These are phyloP conservation scores for Dactylellina drechsleri DNA, from an alignment of 2,329 filamentous ascomycete genomes.

Conservation along the genomic window DNA sequence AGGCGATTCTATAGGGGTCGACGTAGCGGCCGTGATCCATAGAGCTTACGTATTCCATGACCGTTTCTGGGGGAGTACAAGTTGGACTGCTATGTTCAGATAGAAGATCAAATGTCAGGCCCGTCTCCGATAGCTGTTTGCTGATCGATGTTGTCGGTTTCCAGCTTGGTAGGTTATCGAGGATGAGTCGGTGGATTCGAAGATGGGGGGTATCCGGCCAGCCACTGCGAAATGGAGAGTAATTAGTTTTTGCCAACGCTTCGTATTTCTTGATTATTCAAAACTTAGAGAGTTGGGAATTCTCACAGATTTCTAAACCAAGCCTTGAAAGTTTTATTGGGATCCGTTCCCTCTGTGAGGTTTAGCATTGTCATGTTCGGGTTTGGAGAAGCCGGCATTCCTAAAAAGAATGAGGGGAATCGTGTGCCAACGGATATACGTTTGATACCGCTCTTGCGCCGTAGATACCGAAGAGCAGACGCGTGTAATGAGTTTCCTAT, in stretches of 20 bases:
- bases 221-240: conserved; percentile 27
- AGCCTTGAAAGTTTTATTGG: conserved; percentile 30
- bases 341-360: conserved; percentile 36
- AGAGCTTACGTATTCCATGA: conserved; percentile 29
- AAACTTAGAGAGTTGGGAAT: no score
- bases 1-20: conserved; percentile 42
- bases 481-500: conserved; percentile 91
- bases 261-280: no score
- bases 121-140: conserved; percentile 35
- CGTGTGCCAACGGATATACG: conserved; percentile 83
- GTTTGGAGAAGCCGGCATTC: conserved; percentile 29
- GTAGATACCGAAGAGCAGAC: conserved; percentile 78
- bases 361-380: conserved; percentile 40
- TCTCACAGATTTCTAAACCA: conserved; percentile 54
- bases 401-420: conserved; percentile 60
- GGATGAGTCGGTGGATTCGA: conserved; percentile 31
- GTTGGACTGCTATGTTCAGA: conserved; percentile 22
- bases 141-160: conserved; percentile 31
- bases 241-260: not conserved
- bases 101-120: conserved; percentile 46
- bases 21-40: conserved; percentile 35
- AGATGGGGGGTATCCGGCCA: conserved; percentile 34
- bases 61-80: conserved; percentile 13
- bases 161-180: conserved; percentile 38
- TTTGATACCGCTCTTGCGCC: conserved; percentile 76